phyloP scores from a whole-genome alignment of 352 stramenopile genomes.

The Globisporangium ultimum region DNA sequence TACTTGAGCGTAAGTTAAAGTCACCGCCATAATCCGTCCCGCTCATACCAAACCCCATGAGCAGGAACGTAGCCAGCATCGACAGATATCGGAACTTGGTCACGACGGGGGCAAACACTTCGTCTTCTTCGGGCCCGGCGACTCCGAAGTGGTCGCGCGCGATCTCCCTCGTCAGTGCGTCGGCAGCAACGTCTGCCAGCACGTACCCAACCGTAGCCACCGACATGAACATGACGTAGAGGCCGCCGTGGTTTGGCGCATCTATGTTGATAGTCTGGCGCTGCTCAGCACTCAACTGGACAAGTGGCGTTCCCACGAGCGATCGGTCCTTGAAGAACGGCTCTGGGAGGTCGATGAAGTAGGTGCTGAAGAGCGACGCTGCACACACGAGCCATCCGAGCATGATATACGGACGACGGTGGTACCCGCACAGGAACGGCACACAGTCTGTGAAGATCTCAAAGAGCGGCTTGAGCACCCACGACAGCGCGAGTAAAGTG shows the following conservation, averaged over 20 bases:
- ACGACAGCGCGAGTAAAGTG: constrained; percentile 45
- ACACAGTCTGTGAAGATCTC: constrained; percentile 32
- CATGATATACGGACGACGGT: constrained; percentile 27
- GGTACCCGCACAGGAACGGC: constrained; percentile 19
- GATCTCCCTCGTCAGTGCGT: constrained; percentile 48
- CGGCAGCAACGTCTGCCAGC: constrained; percentile 69
- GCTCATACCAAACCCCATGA: constrained; percentile 65
- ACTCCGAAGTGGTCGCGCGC: constrained; percentile 16
- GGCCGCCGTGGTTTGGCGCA: constrained; percentile 33
- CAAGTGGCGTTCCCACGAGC: constrained; percentile 22
- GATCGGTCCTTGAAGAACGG: constrained; percentile 46
- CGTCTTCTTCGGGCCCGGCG: constrained; percentile 12
- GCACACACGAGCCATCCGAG: constrained; percentile 42
- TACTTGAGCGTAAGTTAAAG: constrained; percentile 48
- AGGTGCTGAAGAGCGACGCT: constrained; percentile 25
- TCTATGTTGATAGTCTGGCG: constrained; percentile 36
- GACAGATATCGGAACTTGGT: constrained; percentile 29
- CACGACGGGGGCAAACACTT: constrained; percentile 28
- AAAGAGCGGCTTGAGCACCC: constrained; percentile 49
- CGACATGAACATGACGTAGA: constrained; percentile 65
- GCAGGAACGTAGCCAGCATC: constrained; percentile 40
- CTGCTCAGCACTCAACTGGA: constrained; percentile 20
- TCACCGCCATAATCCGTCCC: constrained; percentile 50
- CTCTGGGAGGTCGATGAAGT: constrained; percentile 32
- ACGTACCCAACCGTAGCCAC: constrained; percentile 73